Evolutionary conservation across 176 grass and related monocot genomes (phyloP).

Genomic region (Triticum timopheevii): DNA sequence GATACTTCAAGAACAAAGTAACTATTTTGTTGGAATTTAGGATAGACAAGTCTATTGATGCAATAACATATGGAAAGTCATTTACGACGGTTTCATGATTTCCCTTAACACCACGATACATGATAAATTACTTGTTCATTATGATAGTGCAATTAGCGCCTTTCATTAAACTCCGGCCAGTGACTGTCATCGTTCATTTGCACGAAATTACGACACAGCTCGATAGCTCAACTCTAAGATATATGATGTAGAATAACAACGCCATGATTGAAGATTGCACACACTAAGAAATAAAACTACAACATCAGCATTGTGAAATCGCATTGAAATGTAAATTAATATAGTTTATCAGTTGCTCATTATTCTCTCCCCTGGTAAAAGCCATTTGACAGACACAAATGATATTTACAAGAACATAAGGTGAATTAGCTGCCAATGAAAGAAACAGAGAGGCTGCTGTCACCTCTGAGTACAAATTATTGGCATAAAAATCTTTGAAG

Average conservation of each 20-base stretch:
- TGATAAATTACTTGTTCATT: not conserved
- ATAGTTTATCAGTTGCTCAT: not conserved
- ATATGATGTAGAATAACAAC: not conserved
- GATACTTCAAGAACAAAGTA: no score
- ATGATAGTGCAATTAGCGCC: not conserved
- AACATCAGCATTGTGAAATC: not conserved
- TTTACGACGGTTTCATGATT: not conserved
- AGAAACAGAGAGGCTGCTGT: not conserved
- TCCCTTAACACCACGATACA: not conserved
- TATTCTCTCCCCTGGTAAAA: not conserved
- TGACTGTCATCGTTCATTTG: no score
- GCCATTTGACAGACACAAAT: not conserved
- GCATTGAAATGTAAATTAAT: not conserved
- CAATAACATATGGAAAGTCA: not conserved
- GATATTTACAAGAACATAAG: constrained; percentile 14
- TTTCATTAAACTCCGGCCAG: no score
- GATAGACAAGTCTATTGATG: not conserved
- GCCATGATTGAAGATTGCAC: not conserved
- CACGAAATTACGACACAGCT: no score
- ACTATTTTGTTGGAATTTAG: not conserved
- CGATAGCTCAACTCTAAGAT: not conserved
- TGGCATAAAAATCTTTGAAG: no score
- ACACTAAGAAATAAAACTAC: not conserved
- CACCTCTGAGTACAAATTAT: not conserved
- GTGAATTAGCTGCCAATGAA: not conserved